Base-by-base conservation (phyloP, 768 basidiomycete species). In the Trametes cingulata region DNA sequence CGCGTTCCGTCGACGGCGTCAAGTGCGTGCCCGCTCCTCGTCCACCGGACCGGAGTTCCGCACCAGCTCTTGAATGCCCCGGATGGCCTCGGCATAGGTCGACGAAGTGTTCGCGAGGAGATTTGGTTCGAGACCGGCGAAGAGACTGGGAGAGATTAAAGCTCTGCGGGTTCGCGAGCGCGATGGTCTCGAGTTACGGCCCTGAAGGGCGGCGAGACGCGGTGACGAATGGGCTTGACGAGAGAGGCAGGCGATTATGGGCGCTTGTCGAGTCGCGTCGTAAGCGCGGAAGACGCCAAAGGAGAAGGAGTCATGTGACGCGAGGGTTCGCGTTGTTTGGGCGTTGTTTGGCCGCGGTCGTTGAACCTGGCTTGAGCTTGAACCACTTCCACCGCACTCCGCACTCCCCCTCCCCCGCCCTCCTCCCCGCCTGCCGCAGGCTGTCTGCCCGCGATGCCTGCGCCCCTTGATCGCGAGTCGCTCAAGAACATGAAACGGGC, bases 401-500 rank as follows among this genome's bases (percentile, higher is more conserved):
- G 37, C 20, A 42, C 39, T 35, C 45, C 52, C 57, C 22, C 36
- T 39, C 22, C 24, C 29, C 10, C 25, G 35, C 27, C 55, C 35
- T 50, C 40, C 43, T 29, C 52, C 35, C 36, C 36, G 39, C 46
- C 41, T 43, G 1, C 27, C 48, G 41, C 14, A 29, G 56, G 52
- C 50, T 15, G 12, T 13, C 27, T 52, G 50, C 49, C 41, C 67
- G 40, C 35, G 54, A 79, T 77, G 75, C 54, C 85, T 78, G 57
- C 71, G 75, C 45, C 83, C 29, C 72, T 75, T 40, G 70, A 73
- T 60, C 75, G 82, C 57, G 74, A 77, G 55, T 73, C 72, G 59
- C 77, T 82, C 53, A 71, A 88, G 76, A 78, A 75, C 53, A 79
- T 92, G 72, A 79, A 78, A 56, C 77, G 81, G 49, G 65, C 67